Conservation (phyloP, 2,329 filamentous ascomycete species). For the Epichloe baconii region DNA sequence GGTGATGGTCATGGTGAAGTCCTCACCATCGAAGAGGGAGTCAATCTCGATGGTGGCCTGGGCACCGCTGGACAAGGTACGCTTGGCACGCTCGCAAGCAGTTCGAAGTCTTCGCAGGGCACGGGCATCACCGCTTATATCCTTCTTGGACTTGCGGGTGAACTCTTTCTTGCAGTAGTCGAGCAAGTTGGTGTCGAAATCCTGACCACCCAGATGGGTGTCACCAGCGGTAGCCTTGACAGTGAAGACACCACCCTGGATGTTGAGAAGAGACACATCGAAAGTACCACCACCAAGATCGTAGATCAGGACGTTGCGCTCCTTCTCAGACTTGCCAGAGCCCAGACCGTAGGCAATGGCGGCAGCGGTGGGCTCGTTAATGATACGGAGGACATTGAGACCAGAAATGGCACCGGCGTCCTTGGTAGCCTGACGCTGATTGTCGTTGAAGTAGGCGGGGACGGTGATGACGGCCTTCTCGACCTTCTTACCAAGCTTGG, state of each 20-base stretch:
- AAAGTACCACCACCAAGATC: conserved; percentile 99
- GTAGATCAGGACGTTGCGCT: conserved; percentile 98
- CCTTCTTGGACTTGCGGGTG: conserved; percentile 59
- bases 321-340: conserved; percentile 87
- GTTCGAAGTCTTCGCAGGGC: conserved; percentile 92
- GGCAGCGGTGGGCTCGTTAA: conserved; percentile 98
- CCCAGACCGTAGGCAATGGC: conserved; percentile 98
- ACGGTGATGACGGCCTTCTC: conserved; percentile 99
- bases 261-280: conserved; percentile 98
- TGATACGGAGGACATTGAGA: conserved; percentile 98
- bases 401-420: conserved; percentile 95
- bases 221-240: conserved; percentile 98
- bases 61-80: conserved; percentile 92
- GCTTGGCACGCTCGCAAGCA: conserved; percentile 98
- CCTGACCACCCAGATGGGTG: conserved; percentile 88
- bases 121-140: conserved; percentile 72
- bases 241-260: conserved; percentile 98
- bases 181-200: conserved; percentile 92
- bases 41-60: conserved; percentile 98
- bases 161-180: conserved; percentile 98
- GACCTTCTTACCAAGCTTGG: conserved; percentile 97
- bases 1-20: conserved; percentile 94
- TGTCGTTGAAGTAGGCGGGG: conserved; percentile 99
- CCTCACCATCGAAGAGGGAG: conserved; percentile 94
- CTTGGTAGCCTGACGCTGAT: conserved; percentile 99